Evolutionary conservation across 148 eudicot species (phyloP).

Genomic region (Amaranthus cruentus): DNA sequence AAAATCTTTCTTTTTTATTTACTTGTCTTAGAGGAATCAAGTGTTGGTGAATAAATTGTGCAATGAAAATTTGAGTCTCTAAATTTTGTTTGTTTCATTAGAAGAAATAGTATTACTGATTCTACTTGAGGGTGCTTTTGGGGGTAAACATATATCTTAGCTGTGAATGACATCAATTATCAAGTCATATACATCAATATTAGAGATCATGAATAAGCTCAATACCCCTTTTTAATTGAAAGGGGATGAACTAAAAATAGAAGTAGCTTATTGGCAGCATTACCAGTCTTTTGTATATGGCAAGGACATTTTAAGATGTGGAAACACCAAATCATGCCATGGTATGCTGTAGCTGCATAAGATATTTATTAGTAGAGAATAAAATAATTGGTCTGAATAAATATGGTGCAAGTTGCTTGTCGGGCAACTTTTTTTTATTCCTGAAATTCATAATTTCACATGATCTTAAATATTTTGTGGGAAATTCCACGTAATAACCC

Average conservation of each 20-base stretch:
- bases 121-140: background rate
- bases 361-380: background rate
- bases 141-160: background rate
- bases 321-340: background rate
- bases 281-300: too few species aligned
- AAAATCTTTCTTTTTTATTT: background rate
- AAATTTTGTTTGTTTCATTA: background rate
- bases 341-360: background rate
- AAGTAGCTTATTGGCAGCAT: conserved; percentile 1
- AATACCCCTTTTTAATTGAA: background rate
- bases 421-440: background rate
- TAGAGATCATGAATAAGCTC: background rate
- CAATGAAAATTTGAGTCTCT: background rate
- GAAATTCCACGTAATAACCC: too few species aligned
- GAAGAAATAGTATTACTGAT: background rate
- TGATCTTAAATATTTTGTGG: background rate
- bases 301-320: background rate
- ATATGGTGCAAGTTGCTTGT: background rate
- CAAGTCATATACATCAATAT: background rate
- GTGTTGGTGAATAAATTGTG: background rate
- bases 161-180: background rate
- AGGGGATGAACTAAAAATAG: background rate
- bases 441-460: background rate
- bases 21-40: background rate
- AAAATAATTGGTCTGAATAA: background rate